Percentiles rank a stretch among this genome's conserved stretches.
Evolutionary conservation across 23 red algal genomes (phyloP).

Genomic region (Pyropia haitanensis): DNA sequence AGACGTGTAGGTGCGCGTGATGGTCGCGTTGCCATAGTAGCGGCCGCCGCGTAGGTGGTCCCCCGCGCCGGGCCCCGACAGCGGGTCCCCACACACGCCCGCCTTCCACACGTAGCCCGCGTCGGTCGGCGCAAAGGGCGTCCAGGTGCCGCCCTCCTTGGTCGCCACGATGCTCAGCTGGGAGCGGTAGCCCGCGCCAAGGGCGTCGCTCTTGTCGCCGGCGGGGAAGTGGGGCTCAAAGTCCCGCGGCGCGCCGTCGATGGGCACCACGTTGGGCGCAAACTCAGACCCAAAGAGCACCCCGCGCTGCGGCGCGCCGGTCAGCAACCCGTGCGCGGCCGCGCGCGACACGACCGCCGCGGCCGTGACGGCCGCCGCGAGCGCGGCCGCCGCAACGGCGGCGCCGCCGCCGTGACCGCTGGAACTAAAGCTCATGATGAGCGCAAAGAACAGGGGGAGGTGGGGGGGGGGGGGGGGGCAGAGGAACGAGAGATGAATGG

Average conservation of each 20-base stretch:
- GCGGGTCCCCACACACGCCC: constrained; percentile 42
- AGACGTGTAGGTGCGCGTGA: constrained; percentile 23
- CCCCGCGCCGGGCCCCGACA: background rate
- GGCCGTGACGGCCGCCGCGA: too few species aligned
- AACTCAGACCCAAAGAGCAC: too few species aligned
- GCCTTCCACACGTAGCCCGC: constrained; percentile 29
- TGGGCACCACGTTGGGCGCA: background rate
- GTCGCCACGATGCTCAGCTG: background rate
- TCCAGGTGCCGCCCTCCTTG: constrained; percentile 4
- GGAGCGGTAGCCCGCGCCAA: background rate
- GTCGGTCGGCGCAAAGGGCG: constrained; percentile 24
- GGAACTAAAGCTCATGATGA: too few species aligned
- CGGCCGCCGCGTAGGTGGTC: constrained; percentile 36
- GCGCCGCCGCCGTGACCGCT: too few species aligned
- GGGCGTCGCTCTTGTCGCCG: background rate
- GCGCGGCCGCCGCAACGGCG: too few species aligned
- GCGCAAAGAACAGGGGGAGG: too few species aligned
- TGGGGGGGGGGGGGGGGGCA: too few species aligned
- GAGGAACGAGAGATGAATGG: too few species aligned
- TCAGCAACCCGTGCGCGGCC: too few species aligned
- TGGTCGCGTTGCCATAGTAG: constrained; percentile 22
- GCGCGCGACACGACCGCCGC: too few species aligned
- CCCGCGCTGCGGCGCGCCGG: too few species aligned
- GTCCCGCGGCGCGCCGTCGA: constrained; percentile 16
- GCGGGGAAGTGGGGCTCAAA: constrained; percentile 5